Evolutionary conservation across 2,329 filamentous ascomycete genomes (phyloP).

Genomic region (Fusarium tanahbumbuense): DNA sequence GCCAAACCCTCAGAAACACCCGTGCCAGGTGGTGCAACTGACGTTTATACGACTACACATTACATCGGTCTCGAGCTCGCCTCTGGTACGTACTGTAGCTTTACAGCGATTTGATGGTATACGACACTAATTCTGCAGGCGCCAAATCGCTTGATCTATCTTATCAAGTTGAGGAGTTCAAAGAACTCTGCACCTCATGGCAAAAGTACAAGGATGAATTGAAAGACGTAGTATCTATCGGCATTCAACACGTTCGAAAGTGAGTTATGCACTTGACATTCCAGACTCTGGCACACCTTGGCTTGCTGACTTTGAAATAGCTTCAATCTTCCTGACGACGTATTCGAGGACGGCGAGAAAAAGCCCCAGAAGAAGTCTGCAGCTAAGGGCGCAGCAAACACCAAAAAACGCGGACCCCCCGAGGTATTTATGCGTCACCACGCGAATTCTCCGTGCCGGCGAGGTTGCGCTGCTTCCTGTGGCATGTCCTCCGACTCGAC

Average conservation of each 20-base stretch:
- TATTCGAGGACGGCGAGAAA: conserved; percentile 84
- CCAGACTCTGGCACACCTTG: background rate
- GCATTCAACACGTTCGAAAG: conserved; percentile 88
- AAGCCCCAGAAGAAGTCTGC: conserved; percentile 71
- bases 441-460: conserved; percentile 19
- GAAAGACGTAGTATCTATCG: conserved; percentile 71
- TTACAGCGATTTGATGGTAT: background rate
- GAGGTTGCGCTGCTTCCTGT: conserved; percentile 19
- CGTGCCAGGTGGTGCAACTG: conserved; percentile 41
- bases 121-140: conserved; percentile 58
- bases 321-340: conserved; percentile 87
- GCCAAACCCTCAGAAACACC: conserved; percentile 17
- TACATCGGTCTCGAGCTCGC: conserved; percentile 90
- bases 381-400: conserved; percentile 53
- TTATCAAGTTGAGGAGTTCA: conserved; percentile 87
- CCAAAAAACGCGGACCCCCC: conserved; percentile 63
- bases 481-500: conserved; percentile 7
- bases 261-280: conserved; percentile 59
- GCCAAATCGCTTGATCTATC: conserved; percentile 81
- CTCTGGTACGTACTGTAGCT: conserved; percentile 67
- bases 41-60: conserved; percentile 88
- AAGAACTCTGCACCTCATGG: conserved; percentile 81
- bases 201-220: conserved; percentile 79
- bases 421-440: conserved; percentile 54
- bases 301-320: conserved; percentile 58